These are phyloP conservation scores for Epichloe elymi DNA, from an alignment of 2,329 filamentous ascomycete genomes.

Conservation along the genomic window DNA sequence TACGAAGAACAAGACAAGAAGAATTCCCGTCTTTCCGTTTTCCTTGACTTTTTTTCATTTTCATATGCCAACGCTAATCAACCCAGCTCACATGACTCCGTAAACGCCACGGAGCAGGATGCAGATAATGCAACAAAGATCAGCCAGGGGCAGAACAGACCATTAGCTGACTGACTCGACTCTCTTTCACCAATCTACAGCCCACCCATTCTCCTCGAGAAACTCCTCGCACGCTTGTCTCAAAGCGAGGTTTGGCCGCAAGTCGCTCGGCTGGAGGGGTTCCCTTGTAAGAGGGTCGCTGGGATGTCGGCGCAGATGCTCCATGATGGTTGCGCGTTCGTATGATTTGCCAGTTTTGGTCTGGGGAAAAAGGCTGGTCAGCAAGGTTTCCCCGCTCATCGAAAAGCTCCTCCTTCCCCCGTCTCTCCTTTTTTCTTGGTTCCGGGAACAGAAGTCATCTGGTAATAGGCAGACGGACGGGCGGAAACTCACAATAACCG, in stretches of 20 bases:
- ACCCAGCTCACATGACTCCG: not conserved
- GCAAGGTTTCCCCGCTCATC: not conserved
- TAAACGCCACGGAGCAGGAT: not conserved
- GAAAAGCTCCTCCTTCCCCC: not conserved
- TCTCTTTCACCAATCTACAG: slow-evolving; percentile 66
- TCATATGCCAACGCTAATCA: not conserved
- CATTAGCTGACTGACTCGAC: no score
- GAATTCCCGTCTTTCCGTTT: no score
- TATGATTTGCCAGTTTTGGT: slow-evolving; percentile 85
- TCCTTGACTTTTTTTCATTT: not conserved
- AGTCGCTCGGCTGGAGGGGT: slow-evolving; percentile 51
- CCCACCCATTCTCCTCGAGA: slow-evolving; percentile 77
- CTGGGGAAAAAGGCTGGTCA: slow-evolving; percentile 16
- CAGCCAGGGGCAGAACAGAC: no score
- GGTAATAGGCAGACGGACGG: no score
- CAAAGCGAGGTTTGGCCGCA: slow-evolving; percentile 71
- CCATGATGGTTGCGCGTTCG: slow-evolving; percentile 71
- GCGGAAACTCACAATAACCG: slow-evolving; percentile 35
- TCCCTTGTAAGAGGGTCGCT: slow-evolving; percentile 79
- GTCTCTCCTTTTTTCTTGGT: no score
- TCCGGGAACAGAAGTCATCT: no score
- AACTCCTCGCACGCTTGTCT: slow-evolving; percentile 79
- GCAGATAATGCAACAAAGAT: not conserved
- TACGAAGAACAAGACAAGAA: not conserved
- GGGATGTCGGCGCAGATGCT: slow-evolving; percentile 63